Percentiles rank a stretch among this genome's conserved stretches.
phyloP scores from a whole-genome alignment of 108 stramenopile genomes.

The Cylindrotheca closterium region DNA sequence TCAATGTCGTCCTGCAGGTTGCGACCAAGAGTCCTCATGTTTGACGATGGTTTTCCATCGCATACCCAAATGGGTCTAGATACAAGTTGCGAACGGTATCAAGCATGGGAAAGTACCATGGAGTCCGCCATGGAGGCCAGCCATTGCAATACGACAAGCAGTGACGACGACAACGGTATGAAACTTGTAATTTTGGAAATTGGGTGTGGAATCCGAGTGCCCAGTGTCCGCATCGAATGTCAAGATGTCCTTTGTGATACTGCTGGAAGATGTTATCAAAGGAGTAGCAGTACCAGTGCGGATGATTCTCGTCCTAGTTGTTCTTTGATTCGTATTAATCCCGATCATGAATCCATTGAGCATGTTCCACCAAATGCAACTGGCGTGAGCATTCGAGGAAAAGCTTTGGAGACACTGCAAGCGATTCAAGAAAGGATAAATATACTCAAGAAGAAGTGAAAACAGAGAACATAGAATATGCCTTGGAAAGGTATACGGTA shows the following conservation, averaged over 20 bases:
- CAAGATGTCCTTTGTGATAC: slow-evolving; percentile 44
- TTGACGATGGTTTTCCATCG: slow-evolving; percentile 18
- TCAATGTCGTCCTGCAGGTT: background rate
- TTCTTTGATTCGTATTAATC: no score
- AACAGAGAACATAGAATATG: no score
- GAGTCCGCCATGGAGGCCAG: slow-evolving; percentile 23
- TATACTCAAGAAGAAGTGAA: no score
- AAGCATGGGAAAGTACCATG: slow-evolving; percentile 47
- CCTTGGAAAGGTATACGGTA: no score
- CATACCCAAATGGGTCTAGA: slow-evolving; percentile 14
- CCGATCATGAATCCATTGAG: no score
- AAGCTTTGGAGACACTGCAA: no score
- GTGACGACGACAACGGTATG: no score
- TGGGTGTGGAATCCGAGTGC: slow-evolving; percentile 53
- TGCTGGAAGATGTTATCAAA: background rate
- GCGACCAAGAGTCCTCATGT: slow-evolving; percentile 20
- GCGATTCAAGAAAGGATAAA: no score
- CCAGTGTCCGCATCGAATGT: slow-evolving; percentile 54
- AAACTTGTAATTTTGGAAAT: slow-evolving; percentile 60
- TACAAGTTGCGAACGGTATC: slow-evolving; percentile 26
- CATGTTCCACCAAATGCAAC: no score
- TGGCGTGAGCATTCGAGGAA: background rate
- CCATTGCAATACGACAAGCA: slow-evolving; percentile 6
- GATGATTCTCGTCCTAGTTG: no score
- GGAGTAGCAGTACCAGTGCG: no score